Conservation (phyloP, 2,329 filamentous ascomycete genomes). For the Allantophomopsis cytisporea region DNA sequence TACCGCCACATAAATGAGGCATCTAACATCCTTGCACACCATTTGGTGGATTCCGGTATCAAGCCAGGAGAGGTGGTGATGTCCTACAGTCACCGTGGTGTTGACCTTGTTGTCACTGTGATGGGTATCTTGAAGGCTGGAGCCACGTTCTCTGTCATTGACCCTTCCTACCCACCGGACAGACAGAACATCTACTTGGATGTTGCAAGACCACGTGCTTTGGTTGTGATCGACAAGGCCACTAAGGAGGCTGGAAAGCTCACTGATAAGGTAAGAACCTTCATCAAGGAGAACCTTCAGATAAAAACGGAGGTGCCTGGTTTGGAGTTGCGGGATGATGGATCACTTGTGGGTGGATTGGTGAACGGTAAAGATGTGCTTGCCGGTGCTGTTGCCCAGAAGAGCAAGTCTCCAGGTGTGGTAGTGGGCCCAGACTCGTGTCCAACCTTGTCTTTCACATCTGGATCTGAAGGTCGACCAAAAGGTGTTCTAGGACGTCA, state of each 20-base stretch:
- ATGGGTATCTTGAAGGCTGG: constrained; percentile 54
- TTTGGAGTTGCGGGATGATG: constrained; percentile 58
- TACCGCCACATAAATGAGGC: constrained; percentile 81
- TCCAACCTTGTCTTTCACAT: constrained; percentile 63
- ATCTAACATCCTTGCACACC: constrained; percentile 67
- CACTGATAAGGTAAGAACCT: constrained; percentile 42
- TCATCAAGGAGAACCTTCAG: constrained; percentile 58
- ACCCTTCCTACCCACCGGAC: constrained; percentile 71
- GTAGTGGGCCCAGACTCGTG: constrained; percentile 76
- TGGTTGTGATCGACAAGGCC: constrained; percentile 63
- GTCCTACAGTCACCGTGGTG: constrained; percentile 75
- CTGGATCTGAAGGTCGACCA: constrained; percentile 63
- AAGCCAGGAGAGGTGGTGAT: constrained; percentile 80
- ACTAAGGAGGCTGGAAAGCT: constrained; percentile 53
- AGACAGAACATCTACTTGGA: constrained; percentile 75
- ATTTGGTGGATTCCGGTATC: constrained; percentile 62
- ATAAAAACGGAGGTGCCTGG: constrained; percentile 65
- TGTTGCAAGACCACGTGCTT: constrained; percentile 57
- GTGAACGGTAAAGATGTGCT: constrained; percentile 56
- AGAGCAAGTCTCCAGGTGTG: constrained; percentile 48
- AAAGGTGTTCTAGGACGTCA: constrained; percentile 85
- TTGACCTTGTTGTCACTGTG: constrained; percentile 63
- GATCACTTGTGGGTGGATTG: constrained; percentile 55
- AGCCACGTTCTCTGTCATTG: constrained; percentile 52
- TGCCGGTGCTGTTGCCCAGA: constrained; percentile 32